These are phyloP conservation scores for Termitomyces sp. DNA, from an alignment of 1,284 basidiomycete genomes.

Conservation along the genomic window DNA sequence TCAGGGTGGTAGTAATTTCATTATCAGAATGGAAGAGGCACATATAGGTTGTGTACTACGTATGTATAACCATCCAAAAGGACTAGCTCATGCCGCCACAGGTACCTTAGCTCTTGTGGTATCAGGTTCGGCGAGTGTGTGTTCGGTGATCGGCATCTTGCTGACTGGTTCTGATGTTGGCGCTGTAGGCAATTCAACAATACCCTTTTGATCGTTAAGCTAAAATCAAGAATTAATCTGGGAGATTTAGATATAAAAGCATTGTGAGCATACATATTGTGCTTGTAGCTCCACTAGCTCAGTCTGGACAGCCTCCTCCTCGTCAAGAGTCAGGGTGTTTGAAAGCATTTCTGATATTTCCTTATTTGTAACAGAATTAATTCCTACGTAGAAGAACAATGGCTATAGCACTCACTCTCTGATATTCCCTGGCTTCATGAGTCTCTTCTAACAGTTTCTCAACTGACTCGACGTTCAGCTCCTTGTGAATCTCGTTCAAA, in stretches of 20 bases:
- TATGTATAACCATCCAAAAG: not conserved
- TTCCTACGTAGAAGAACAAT: not conserved
- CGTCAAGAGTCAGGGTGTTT: slow-evolving; percentile 78
- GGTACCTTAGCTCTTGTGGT: slow-evolving; percentile 20
- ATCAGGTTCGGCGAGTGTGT: slow-evolving; percentile 9
- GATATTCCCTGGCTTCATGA: slow-evolving; percentile 88
- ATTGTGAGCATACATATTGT: slow-evolving; percentile 43
- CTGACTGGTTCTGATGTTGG: slow-evolving; percentile 21
- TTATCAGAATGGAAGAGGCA: not conserved
- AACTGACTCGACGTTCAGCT: slow-evolving; percentile 90
- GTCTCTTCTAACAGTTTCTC: slow-evolving; percentile 92
- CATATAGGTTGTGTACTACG: not conserved
- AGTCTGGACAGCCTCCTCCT: slow-evolving; percentile 88
- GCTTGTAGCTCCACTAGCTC: slow-evolving; percentile 72
- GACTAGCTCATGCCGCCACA: slow-evolving; percentile 35
- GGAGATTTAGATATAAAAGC: not conserved
- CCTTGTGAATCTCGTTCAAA: slow-evolving; percentile 88
- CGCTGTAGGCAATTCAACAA: slow-evolving; percentile 24
- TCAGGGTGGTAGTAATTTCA: slow-evolving; percentile 50
- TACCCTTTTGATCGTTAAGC: not conserved
- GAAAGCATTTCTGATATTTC: slow-evolving; percentile 90
- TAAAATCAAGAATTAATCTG: not conserved
- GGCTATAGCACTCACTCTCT: slow-evolving; percentile 53
- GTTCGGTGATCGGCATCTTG: slow-evolving; percentile 12
- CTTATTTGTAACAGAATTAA: slow-evolving; percentile 34